Base-by-base conservation (phyloP, 768 basidiomycete genomes). In the Rhizopogon vulgaris region DNA sequence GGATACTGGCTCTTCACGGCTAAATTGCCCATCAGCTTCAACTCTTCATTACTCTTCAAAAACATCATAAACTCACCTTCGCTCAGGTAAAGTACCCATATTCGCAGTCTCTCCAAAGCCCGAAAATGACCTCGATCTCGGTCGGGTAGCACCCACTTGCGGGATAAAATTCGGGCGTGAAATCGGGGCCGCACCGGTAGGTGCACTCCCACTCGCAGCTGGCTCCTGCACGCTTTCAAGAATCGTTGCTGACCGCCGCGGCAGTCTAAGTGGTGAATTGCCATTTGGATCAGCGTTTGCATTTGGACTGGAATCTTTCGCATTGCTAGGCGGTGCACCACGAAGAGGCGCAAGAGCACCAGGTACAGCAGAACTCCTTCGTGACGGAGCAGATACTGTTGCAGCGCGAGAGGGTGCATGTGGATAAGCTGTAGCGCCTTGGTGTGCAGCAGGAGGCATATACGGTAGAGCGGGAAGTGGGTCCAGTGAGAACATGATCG, bases 61-160 rank as follows among this genome's bases (percentile, higher is more conserved):
- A 30, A 10, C 9, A 10, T 9, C 28, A 8, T 27, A 38, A 7
- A 53, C 62, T 25, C 7, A 68, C 68, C 62, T 63, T 41, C 14
- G 56, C 18, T 56, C 52, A 15, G 27, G 54, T 11, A 41, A 45
- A 24, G 8, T 1, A 7, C 47, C 34, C 4, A 11, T n/a, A 45
- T 48, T 41, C 1, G 49, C 49, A 4, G 65, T 58, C 4, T 74
- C 70, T 47, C 80, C 78, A 65, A 89, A 84, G 3, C 80, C 84
- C 8, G 87, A 90, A 61, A 91, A 91, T 18, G 86, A 89, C 46
- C 87, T 66, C 4, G 89, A 90, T 5, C 78, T 68, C 12, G 77
- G 79, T 6, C 89, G 69, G 8, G 71, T 58, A 3, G 72, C 72
- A 6, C 74, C 71, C 8, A 71, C 72, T 51, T 76, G 75, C 0